Evolutionary conservation across 441 rosid species (phyloP).

Genomic region (Jatropha podagrica): DNA sequence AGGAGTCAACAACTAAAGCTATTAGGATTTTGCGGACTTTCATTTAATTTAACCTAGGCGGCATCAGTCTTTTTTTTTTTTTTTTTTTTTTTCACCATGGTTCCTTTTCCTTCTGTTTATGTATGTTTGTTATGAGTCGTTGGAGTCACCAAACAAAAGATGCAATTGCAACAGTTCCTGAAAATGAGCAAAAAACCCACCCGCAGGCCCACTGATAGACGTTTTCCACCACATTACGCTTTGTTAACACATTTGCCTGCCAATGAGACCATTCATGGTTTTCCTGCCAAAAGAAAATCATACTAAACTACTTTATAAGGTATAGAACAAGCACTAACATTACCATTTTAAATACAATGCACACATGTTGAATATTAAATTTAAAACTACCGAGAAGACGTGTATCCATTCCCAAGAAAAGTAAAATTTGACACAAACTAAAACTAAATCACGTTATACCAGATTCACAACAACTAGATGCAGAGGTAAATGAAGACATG

Average conservation of each 20-base stretch:
- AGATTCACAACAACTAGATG: background rate
- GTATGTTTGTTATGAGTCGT: background rate
- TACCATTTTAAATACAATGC: background rate
- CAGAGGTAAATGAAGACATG: background rate
- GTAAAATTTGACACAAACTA: background rate
- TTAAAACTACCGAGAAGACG: background rate
- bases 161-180: slow-evolving; percentile 6
- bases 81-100: background rate
- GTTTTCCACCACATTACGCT: slow-evolving; percentile 88
- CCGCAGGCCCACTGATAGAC: slow-evolving; percentile 95
- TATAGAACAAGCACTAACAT: background rate
- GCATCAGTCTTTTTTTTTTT: background rate
- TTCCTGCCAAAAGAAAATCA: slow-evolving; percentile 42
- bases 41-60: background rate
- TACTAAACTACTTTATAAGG: background rate
- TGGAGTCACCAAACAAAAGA: background rate
- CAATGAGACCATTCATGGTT: slow-evolving; percentile 76
- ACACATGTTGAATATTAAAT: background rate
- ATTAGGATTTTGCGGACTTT: background rate
- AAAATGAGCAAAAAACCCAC: slow-evolving; percentile 42
- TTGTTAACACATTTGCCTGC: slow-evolving; percentile 68
- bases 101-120: background rate
- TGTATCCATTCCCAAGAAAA: background rate
- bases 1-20: background rate
- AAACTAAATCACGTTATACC: background rate